Base-by-base conservation (phyloP, 2,329 filamentous ascomycete genomes). In the Nemania sp. region DNA sequence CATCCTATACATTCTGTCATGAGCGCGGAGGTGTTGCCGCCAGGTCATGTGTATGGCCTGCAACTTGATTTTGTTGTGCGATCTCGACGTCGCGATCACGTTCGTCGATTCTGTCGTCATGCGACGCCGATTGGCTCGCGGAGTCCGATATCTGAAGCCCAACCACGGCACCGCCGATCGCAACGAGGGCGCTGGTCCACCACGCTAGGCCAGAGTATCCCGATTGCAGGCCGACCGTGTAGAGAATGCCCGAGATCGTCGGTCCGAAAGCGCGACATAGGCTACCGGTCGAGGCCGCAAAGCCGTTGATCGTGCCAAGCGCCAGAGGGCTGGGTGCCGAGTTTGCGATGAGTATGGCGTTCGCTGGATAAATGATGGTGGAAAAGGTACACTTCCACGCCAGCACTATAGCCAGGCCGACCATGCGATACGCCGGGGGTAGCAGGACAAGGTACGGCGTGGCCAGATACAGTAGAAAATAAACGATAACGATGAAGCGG, bases 331-430 rank as follows among this genome's bases (percentile, higher is more conserved):
- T 92, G 0, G 91, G 90, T 0, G 92, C 89, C 14, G 91, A 88
- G 71, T 97, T 96, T 55, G 91, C 89, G 24, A 96, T 81, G 52
- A 99, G 83, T 53, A 97, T 95, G 9, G 88, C 88, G 62, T 92
- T 91, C 65, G 89, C 90, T 9, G 94, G 94, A 72, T 96, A 97
- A 0, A 92, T 88, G 73, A 97, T 86, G 40, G 91, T 92, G 64
- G 93, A 86, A 64, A 94, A 91, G 0, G 91, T 95, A 68, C 95
- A 96, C 73, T 97, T 97, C 86, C 89, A 91, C 61, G 96, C 81
- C 9, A 97, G 80, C 20, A 93, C 78, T 6, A 85, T 65, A 67
- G 91, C 93, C 45, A 96, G 84, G 20, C 88, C 90, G 2, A 84
- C 75, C 75, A 89, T 88, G 56, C 89, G 86, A 34, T 91, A 72